Conservation (phyloP, 768 basidiomycete species). For the Naganishia friedmannii region DNA sequence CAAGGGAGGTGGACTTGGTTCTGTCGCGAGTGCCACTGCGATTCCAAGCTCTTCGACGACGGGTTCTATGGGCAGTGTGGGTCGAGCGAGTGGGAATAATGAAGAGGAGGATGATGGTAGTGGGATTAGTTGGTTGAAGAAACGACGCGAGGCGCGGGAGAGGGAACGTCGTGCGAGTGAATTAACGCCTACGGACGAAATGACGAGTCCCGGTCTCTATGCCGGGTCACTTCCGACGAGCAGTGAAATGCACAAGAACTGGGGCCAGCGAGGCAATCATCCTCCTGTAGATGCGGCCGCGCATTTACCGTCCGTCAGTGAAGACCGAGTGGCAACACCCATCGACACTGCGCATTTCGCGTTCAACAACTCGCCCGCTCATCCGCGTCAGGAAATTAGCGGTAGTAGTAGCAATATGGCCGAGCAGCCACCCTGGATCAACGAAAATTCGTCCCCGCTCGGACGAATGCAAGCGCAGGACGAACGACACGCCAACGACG, state of each 20-base stretch:
- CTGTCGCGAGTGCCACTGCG: not conserved
- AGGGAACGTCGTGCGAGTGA: conserved; percentile 57
- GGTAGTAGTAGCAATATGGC: not conserved
- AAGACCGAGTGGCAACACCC: conserved; percentile 13
- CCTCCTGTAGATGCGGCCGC: not conserved
- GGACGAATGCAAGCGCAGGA: conserved; percentile 29
- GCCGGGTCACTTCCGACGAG: conserved; percentile 8
- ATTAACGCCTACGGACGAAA: conserved; percentile 18
- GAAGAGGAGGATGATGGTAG: conserved; percentile 75
- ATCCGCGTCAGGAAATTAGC: not conserved
- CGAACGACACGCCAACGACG: conserved; percentile 30
- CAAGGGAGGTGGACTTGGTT: conserved; percentile 67
- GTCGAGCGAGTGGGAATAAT: conserved; percentile 50
- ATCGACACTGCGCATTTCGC: conserved; percentile 8
- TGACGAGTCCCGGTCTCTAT: not conserved
- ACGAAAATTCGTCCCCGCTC: not conserved
- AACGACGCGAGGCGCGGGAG: conserved; percentile 59
- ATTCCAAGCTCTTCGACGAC: not conserved
- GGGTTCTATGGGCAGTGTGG: conserved; percentile 41
- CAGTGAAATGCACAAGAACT: conserved; percentile 1
- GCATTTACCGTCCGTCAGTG: conserved; percentile 6
- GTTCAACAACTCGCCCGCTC: not conserved
- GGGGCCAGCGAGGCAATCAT: not conserved
- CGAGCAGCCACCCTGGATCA: not conserved
- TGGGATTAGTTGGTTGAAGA: conserved; percentile 79